Percentiles rank a stretch among this genome's conserved stretches.
Evolutionary conservation across 2,329 filamentous ascomycete genomes (phyloP).

Genomic region (Cryphonectria japonica): DNA sequence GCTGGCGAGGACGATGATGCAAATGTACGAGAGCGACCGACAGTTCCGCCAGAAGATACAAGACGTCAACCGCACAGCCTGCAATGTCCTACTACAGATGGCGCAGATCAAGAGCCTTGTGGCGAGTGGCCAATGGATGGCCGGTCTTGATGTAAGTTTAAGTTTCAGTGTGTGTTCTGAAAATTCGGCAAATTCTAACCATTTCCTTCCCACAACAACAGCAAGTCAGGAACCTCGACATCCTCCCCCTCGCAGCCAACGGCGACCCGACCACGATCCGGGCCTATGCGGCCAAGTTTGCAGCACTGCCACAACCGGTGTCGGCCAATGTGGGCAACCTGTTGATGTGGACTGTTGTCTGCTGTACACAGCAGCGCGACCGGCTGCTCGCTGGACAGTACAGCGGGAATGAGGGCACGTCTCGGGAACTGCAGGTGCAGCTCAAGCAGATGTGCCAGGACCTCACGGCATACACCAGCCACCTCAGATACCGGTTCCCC

Average conservation of each 20-base stretch:
- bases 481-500: slow-evolving; percentile 89
- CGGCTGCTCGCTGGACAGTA: slow-evolving; percentile 72
- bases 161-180: too few relatives aligned
- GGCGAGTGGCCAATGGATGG: slow-evolving; percentile 59
- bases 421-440: slow-evolving; percentile 67
- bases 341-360: slow-evolving; percentile 90
- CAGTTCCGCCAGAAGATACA: slow-evolving; percentile 64
- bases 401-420: slow-evolving; percentile 70
- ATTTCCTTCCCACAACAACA: slow-evolving; percentile 21
- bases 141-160: slow-evolving; percentile 60
- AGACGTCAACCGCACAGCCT: slow-evolving; percentile 60
- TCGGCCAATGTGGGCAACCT: slow-evolving; percentile 89
- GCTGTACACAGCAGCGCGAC: slow-evolving; percentile 79
- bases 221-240: slow-evolving; percentile 74
- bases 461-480: slow-evolving; percentile 89
- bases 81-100: slow-evolving; percentile 62
- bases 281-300: slow-evolving; percentile 78
- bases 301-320: slow-evolving; percentile 76
- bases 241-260: slow-evolving; percentile 76
- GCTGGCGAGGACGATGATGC: slow-evolving; percentile 64
- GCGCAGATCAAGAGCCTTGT: slow-evolving; percentile 63
- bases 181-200: not conserved
- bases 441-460: slow-evolving; percentile 84
- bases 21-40: slow-evolving; percentile 63
- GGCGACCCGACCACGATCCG: slow-evolving; percentile 82